Evolutionary conservation across 2,329 filamentous ascomycete genomes (phyloP).

Genomic region (Fusarium illudens): DNA sequence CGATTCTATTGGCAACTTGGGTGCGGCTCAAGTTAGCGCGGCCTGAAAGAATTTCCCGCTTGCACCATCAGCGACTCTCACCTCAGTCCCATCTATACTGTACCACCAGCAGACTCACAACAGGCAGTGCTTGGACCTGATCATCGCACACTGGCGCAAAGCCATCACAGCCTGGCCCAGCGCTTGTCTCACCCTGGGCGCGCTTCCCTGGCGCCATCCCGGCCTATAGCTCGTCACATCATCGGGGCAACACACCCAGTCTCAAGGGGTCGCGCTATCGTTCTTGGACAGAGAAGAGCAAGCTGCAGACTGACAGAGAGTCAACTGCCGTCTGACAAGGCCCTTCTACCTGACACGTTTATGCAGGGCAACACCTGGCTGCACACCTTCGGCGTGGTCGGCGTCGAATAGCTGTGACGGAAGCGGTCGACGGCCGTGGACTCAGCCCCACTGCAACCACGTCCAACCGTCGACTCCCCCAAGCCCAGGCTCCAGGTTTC

Average conservation of each 20-base stretch:
- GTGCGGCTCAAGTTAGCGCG: constrained; percentile 3
- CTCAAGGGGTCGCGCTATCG: neutral
- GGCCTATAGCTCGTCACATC: constrained; percentile 6
- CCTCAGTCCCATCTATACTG: neutral
- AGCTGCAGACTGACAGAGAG: too few relatives aligned
- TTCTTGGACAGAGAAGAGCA: neutral
- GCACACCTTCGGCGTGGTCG: constrained; percentile 24
- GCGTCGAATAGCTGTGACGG: constrained; percentile 36
- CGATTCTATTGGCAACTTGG: neutral
- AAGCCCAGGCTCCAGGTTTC: constrained; percentile 30
- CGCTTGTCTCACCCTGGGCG: constrained; percentile 26
- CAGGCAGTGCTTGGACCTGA: constrained; percentile 1
- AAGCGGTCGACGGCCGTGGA: constrained; percentile 28
- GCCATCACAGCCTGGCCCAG: constrained; percentile 2
- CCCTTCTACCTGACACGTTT: constrained; percentile 20
- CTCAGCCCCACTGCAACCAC: constrained; percentile 38
- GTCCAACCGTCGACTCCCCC: constrained; percentile 30
- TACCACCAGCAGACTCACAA: neutral
- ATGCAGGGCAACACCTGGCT: constrained; percentile 29
- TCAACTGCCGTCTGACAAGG: neutral
- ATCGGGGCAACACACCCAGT: neutral
- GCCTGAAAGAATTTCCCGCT: neutral
- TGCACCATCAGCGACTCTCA: neutral
- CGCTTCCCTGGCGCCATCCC: constrained; percentile 18
- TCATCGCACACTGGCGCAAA: neutral